These are phyloP conservation scores for Pythium brachiatum DNA, from an alignment of 352 stramenopile species.

Conservation along the genomic window DNA sequence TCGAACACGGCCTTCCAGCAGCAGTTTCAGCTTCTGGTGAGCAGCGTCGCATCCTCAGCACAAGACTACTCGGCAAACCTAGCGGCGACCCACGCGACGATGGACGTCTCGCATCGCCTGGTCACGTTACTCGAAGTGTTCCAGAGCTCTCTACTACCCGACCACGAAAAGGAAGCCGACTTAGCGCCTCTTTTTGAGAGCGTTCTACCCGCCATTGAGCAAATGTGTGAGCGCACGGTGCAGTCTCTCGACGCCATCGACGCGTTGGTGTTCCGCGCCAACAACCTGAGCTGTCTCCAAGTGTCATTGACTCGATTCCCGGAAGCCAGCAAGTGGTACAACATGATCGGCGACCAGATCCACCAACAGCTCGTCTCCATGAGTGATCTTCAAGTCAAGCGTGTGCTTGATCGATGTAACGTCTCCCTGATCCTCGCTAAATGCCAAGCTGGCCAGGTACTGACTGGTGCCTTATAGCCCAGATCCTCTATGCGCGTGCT, in stretches of 20 bases:
- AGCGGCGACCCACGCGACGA: slow-evolving; percentile 46
- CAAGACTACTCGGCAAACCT: slow-evolving; percentile 64
- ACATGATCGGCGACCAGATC: slow-evolving; percentile 33
- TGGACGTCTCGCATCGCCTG: slow-evolving; percentile 59
- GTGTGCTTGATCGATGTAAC: slow-evolving; percentile 45
- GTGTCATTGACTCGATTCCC: slow-evolving; percentile 40
- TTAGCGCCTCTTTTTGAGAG: slow-evolving; percentile 52
- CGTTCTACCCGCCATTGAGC: slow-evolving; percentile 42
- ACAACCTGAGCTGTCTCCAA: slow-evolving; percentile 71
- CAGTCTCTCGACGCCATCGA: slow-evolving; percentile 38
- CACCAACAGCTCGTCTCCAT: slow-evolving; percentile 35
- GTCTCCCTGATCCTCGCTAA: slow-evolving; percentile 37
- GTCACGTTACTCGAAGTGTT: slow-evolving; percentile 55
- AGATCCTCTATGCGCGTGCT: not conserved
- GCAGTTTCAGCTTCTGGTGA: slow-evolving; percentile 51
- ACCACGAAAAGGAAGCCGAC: slow-evolving; percentile 49
- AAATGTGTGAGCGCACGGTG: slow-evolving; percentile 51
- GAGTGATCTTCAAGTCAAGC: slow-evolving; percentile 44
- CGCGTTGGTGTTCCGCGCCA: slow-evolving; percentile 63
- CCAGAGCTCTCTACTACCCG: slow-evolving; percentile 52
- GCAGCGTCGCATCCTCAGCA: slow-evolving; percentile 39
- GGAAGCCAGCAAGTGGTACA: slow-evolving; percentile 42
- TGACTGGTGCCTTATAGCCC: too few relatives aligned
- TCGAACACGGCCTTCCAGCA: slow-evolving; percentile 48
- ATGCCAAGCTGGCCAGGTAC: slow-evolving; percentile 40